Conservation (phyloP, 2,329 filamentous ascomycete species). For the Cordyceps javanica region DNA sequence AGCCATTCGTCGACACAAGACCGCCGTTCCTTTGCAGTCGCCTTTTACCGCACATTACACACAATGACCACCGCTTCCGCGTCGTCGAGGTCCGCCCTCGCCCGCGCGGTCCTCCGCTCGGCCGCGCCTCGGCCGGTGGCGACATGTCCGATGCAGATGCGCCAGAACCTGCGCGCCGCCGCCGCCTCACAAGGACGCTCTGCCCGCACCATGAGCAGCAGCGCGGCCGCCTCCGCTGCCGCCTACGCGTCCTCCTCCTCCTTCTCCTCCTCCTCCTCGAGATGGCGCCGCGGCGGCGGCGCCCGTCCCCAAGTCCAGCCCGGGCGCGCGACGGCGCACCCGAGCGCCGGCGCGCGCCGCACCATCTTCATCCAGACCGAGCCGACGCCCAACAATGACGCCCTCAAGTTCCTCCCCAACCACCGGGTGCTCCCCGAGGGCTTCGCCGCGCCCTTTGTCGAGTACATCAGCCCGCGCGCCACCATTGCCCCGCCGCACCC, state of each 20-base stretch:
- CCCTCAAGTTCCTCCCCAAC: slow-evolving; percentile 93
- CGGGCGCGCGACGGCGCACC: background rate
- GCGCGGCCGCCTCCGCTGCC: background rate
- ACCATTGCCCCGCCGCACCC: slow-evolving; percentile 85
- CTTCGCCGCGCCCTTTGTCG: slow-evolving; percentile 72
- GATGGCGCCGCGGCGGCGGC: no score
- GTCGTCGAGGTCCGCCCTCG: slow-evolving; percentile 5
- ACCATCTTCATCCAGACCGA: slow-evolving; percentile 98
- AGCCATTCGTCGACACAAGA: background rate
- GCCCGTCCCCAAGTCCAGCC: background rate
- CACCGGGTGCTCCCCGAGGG: slow-evolving; percentile 72
- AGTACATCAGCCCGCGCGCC: slow-evolving; percentile 83
- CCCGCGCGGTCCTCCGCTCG: slow-evolving; percentile 11
- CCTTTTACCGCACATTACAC: background rate
- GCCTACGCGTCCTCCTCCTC: no score
- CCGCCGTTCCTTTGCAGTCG: background rate
- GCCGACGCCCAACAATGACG: slow-evolving; percentile 88
- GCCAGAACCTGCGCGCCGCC: slow-evolving; percentile 9
- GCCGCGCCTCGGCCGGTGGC: slow-evolving; percentile 11
- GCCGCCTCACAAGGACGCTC: background rate
- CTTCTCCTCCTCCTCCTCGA: no score
- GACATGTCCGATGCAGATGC: slow-evolving; percentile 14
- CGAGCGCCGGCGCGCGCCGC: slow-evolving; percentile 31
- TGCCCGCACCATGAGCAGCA: background rate
- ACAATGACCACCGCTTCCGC: slow-evolving; percentile 5